Conservation (phyloP, 768 basidiomycete species). For the Mycena belliarum region DNA sequence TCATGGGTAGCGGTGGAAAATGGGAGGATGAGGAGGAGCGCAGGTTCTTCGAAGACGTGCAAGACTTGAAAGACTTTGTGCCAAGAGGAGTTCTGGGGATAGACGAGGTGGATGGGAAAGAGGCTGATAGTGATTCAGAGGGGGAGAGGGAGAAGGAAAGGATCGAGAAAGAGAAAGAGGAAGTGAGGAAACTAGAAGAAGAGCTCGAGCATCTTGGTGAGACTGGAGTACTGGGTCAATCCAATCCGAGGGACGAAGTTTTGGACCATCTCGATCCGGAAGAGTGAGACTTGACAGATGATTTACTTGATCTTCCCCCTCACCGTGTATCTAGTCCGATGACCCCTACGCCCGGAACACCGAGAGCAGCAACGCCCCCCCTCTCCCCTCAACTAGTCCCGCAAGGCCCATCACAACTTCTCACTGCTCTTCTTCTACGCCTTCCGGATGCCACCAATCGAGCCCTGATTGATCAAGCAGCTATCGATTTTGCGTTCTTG, state of each 20-base stretch:
- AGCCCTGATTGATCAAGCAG: constrained; percentile 86
- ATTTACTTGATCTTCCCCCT: constrained; percentile 28
- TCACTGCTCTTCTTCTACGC: constrained; percentile 87
- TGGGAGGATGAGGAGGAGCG: constrained; percentile 99
- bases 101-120: constrained; percentile 42
- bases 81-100: constrained; percentile 86
- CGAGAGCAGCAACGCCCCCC: constrained; percentile 59
- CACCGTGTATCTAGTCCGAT: constrained; percentile 34
- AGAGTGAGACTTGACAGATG: constrained; percentile 34
- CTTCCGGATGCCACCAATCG: constrained; percentile 95
- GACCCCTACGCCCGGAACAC: constrained; percentile 71
- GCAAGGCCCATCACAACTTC: constrained; percentile 90
- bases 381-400: constrained; percentile 73
- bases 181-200: constrained; percentile 74
- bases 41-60: constrained; percentile 89
- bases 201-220: constrained; percentile 67
- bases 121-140: constrained; percentile 39
- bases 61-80: constrained; percentile 90
- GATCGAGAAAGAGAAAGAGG: constrained; percentile 62
- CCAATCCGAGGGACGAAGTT: constrained; percentile 36
- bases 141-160: constrained; percentile 57
- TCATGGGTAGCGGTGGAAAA: constrained; percentile 65
- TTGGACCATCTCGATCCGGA: constrained; percentile 25
- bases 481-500: constrained; percentile 93
- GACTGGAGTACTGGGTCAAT: constrained; percentile 30